Evolutionary conservation across 2,329 filamentous ascomycete genomes (phyloP).

Genomic region (Camptophora hylomeconis): DNA sequence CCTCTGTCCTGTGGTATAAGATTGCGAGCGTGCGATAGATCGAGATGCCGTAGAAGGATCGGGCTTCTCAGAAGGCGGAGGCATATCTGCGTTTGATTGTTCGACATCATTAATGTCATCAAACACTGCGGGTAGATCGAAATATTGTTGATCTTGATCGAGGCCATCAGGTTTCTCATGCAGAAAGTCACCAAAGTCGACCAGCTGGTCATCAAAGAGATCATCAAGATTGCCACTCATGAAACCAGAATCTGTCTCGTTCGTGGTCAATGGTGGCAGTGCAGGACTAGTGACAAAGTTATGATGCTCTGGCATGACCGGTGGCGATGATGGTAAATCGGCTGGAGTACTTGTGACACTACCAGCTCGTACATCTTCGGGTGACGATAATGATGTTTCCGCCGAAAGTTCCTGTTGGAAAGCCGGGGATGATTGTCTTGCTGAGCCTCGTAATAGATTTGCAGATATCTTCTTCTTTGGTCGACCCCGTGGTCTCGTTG

Average conservation of each 20-base stretch:
- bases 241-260: constrained; percentile 60
- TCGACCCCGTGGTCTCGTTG: constrained; percentile 13
- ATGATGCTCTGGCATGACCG: constrained; percentile 50
- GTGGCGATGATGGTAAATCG: constrained; percentile 82
- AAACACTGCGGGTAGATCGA: constrained; percentile 11
- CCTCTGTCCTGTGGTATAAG: constrained; percentile 8
- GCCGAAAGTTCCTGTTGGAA: constrained; percentile 23
- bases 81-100: constrained; percentile 7
- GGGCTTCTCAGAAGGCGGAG: constrained; percentile 15
- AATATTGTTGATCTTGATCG: constrained; percentile 2
- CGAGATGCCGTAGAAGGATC: too few relatives aligned
- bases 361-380: constrained; percentile 31
- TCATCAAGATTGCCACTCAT: constrained; percentile 63
- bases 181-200: constrained; percentile 16
- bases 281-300: constrained; percentile 60
- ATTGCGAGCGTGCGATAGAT: constrained; percentile 11
- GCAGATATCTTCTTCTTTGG: constrained; percentile 11
- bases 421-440: too few relatives aligned
- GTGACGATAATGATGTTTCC: constrained; percentile 36
- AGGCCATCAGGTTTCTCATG: constrained; percentile 10
- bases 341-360: constrained; percentile 53
- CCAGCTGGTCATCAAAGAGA: constrained; percentile 13
- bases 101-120: constrained; percentile 10
- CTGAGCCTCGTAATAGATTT: too few relatives aligned
- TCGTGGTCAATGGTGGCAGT: constrained; percentile 42